phyloP scores from a whole-genome alignment of 345 rosid genomes.

The Heritiera fomes region DNA sequence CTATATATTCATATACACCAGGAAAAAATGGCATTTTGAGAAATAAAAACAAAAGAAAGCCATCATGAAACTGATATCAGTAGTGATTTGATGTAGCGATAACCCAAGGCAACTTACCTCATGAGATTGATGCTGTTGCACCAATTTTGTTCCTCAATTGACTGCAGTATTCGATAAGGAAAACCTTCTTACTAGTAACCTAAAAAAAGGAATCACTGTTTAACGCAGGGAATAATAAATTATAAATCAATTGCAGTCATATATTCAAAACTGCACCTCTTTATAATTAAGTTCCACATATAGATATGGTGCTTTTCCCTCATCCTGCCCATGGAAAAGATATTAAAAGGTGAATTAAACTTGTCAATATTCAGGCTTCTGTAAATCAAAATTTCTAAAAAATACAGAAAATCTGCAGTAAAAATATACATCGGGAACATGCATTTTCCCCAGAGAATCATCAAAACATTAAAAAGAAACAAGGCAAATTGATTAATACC shows the following conservation, averaged over 20 bases:
- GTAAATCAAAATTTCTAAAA: neutral
- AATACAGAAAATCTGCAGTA: neutral
- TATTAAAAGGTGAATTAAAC: conserved; percentile 6
- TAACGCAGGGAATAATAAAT: conserved; percentile 30
- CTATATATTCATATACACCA: neutral
- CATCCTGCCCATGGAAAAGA: conserved; percentile 57
- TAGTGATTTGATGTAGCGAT: neutral
- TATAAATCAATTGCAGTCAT: conserved; percentile 12
- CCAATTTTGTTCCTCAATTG: conserved; percentile 78
- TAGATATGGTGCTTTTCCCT: conserved; percentile 72
- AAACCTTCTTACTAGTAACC: conserved; percentile 92
- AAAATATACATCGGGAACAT: neutral
- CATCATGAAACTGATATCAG: neutral
- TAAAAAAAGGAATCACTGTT: conserved; percentile 22
- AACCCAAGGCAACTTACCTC: conserved; percentile 44
- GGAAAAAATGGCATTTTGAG: no score
- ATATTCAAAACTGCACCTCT: conserved; percentile 56
- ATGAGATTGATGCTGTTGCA: conserved; percentile 65
- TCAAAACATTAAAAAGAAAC: neutral
- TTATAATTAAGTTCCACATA: conserved; percentile 94
- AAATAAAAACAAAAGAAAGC: no score
- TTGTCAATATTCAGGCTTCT: neutral
- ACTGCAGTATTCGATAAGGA: conserved; percentile 59
- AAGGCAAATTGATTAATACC: neutral
- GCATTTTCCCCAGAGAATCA: neutral